Conservation (phyloP, 148 eudicot genomes). For the Vaccinium darrowii region DNA sequence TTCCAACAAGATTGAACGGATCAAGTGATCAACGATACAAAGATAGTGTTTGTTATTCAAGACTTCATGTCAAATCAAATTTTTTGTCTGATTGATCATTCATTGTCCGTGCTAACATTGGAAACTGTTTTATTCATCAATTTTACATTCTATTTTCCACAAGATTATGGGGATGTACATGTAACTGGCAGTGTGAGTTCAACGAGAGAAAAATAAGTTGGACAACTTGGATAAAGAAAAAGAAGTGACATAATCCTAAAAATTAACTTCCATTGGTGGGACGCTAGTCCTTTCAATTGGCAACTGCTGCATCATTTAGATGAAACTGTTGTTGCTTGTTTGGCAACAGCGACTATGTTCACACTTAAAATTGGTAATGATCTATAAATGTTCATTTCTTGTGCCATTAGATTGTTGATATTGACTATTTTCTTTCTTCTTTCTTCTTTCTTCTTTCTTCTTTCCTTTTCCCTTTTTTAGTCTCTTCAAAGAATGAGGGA, state of each 20-base stretch:
- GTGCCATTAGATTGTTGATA: neutral
- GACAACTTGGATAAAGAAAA: constrained; percentile 5
- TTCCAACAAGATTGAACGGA: neutral
- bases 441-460: neutral
- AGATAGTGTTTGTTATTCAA: neutral
- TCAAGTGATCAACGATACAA: neutral
- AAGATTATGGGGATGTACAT: neutral
- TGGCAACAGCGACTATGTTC: neutral
- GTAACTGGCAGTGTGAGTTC: neutral
- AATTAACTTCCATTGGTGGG: neutral
- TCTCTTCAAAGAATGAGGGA: constrained; percentile 68
- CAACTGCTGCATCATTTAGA: neutral
- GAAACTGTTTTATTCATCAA: neutral
- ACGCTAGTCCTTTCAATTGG: neutral
- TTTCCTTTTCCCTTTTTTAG: constrained; percentile 26
- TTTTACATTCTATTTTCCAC: neutral
- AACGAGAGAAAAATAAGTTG: neutral
- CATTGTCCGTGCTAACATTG: neutral
- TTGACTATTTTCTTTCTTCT: neutral
- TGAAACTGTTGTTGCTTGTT: neutral
- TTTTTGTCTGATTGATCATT: constrained; percentile 3
- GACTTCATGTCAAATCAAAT: neutral
- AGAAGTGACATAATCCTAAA: neutral
- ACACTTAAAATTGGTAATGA: neutral
- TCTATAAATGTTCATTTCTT: neutral